Conservation (phyloP, 345 rosid species). For the Eutrema yunnanense region DNA sequence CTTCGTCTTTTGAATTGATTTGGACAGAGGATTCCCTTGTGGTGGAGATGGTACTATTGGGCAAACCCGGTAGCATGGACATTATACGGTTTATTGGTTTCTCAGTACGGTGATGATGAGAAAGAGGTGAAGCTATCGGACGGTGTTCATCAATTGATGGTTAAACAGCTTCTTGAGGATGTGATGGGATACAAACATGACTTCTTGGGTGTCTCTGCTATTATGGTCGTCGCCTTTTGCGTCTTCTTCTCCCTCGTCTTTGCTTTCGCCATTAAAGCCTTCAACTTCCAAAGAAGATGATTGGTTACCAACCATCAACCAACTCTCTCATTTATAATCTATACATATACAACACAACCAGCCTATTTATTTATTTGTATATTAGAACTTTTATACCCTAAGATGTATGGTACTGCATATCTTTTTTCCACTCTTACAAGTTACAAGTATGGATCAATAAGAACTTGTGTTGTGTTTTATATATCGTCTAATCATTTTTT, state of each 20-base stretch:
- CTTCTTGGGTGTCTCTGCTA: slow-evolving; percentile 61
- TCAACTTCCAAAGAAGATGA: slow-evolving; percentile 92
- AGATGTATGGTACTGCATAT: not conserved
- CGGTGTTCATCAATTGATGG: slow-evolving; percentile 43
- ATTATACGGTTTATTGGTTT: slow-evolving; percentile 72
- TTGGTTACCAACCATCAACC: slow-evolving; percentile 23
- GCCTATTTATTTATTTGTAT: slow-evolving; percentile 26
- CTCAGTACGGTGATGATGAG: slow-evolving; percentile 70
- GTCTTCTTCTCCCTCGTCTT: slow-evolving; percentile 64
- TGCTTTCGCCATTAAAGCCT: slow-evolving; percentile 76
- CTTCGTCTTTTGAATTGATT: not conserved
- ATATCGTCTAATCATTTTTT: not conserved
- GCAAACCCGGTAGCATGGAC: slow-evolving; percentile 97
- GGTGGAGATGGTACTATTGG: slow-evolving; percentile 99
- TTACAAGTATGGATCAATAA: slow-evolving; percentile 21
- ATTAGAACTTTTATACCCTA: slow-evolving; percentile 1
- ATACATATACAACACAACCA: slow-evolving; percentile 3
- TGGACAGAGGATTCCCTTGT: slow-evolving; percentile 82
- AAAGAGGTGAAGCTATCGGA: slow-evolving; percentile 50
- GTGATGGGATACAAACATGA: slow-evolving; percentile 77
- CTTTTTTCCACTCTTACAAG: not conserved
- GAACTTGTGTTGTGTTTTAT: not conserved
- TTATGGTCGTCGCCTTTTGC: slow-evolving; percentile 66
- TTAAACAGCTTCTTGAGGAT: slow-evolving; percentile 43
- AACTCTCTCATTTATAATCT: not conserved